phyloP scores from a whole-genome alignment of 805 yeast species.

The Millerozyma miso region DNA sequence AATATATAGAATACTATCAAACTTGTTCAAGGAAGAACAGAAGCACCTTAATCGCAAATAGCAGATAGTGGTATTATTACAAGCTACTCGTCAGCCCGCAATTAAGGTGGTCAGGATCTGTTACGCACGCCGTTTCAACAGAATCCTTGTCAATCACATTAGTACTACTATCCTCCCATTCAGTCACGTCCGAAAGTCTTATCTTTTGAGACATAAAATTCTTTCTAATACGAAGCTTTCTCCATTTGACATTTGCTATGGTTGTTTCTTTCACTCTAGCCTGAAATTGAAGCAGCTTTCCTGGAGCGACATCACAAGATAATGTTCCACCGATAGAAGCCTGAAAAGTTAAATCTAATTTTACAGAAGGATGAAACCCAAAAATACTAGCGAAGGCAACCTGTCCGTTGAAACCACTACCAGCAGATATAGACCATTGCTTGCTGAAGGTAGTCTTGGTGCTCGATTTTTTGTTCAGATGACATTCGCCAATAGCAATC shows the following conservation, averaged over 20 bases:
- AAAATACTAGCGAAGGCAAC: slow-evolving; percentile 7
- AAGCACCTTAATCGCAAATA: no score
- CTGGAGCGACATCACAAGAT: slow-evolving; percentile 9
- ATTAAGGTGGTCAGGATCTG: slow-evolving; percentile 6
- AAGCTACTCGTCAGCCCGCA: slow-evolving; percentile 1
- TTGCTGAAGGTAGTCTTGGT: slow-evolving; percentile 8
- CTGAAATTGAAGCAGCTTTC: slow-evolving; percentile 10
- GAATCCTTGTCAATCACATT: slow-evolving; percentile 5
- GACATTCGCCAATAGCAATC: slow-evolving; percentile 10
- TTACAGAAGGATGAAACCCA: slow-evolving; percentile 7
- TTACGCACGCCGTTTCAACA: slow-evolving; percentile 13
- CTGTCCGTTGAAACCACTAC: slow-evolving; percentile 6
- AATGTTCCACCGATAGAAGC: slow-evolving; percentile 7
- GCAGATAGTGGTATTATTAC: no score
- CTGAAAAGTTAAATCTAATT: slow-evolving; percentile 3
- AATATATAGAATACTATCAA: no score
- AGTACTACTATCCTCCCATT: slow-evolving; percentile 10
- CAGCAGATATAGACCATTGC: slow-evolving; percentile 10
- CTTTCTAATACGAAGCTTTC: slow-evolving; percentile 5
- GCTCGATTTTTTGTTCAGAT: slow-evolving; percentile 6
- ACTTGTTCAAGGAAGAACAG: background rate
- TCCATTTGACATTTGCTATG: slow-evolving; percentile 7
- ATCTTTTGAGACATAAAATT: slow-evolving; percentile 2
- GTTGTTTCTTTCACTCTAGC: slow-evolving; percentile 4
- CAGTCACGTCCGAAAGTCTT: slow-evolving; percentile 6